Evolutionary conservation across 2,329 filamentous ascomycete species (phyloP), one percentile per base, ranked within the genome.

Genomic region (Chaetomiaceae sp.): DNA sequence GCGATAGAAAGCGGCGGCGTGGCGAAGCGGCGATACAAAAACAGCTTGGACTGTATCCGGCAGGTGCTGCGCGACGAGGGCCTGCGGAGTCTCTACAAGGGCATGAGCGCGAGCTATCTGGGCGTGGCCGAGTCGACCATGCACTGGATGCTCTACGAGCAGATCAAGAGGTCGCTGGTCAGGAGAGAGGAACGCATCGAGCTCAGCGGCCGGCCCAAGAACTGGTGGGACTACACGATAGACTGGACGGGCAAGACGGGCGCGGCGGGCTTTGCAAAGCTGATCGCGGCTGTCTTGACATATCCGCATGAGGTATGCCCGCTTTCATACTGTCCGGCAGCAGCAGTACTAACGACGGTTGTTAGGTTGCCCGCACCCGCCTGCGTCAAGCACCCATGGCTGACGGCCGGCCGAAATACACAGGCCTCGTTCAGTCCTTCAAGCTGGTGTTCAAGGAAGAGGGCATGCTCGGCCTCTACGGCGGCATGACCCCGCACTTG

Each of bases 141-240:
- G 59, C 90, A 97, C 65, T 95, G 89, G 89, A 83, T 95, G 60
- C 69, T 96, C 58, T 97, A 96, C 67, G 90, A 97, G 69, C 85
- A 90, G 65, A 82, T 94, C 74, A 97, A 96, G 75, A 72, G 78
- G 19, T 73, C 73, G n/a, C 70, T 96, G 27, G 78, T 76, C 37
- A 68, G 70, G 36, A 73, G 88, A 49, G 84, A 86, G 64, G 74
- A 74, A 58, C 70, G 67, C 42, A 74, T 79, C 39, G 72, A 62
- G 52, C 68, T 53, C 57, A 81, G 65, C 69, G 84, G 85, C 1
- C 72, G 81, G 36, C 70, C 76, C 30, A 82, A 78, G 63, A 86
- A 70, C 4, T 67, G 73, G 56, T 88, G 84, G 83, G 90, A 96
- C 59, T 73, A 79, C 49, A 79, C 81, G 0, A 76, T 94, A 29